Base-by-base conservation (phyloP, 257 asterid genomes). In the Cruciata laevipes region DNA sequence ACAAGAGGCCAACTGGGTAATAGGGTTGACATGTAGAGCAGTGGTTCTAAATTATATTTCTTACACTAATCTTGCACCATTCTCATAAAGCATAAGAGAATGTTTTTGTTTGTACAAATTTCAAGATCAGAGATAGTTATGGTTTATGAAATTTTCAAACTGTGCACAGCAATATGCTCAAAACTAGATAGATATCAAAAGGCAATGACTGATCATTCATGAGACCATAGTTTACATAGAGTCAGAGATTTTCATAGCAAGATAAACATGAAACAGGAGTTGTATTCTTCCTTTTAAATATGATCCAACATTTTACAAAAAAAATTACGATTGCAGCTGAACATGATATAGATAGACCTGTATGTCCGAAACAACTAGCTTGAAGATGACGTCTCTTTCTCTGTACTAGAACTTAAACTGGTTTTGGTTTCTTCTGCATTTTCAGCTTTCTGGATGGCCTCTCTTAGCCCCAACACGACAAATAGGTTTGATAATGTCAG, bases 401-500 rank as follows among this genome's bases (percentile, higher is more conserved):
- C 72, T 35, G 44, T 73, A 61, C 44, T 79, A 52, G 85, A 67
- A 12, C 75, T 69, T 35, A 69, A 69, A 44, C 62, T 67, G 27
- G 89, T 75, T 38, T 77, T 8, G 42, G 61, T 75, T 64, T 75
- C 86, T 67, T 79, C 74, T 30, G 44, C 76, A 37, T 76, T 76
- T 51, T 67, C 59, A 37, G 81, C 70, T 77, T 82, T 84, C 61
- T 95, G 79, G 55, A 93, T 81, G 75, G 90, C 95, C 49, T 68
- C 82, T 61, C 96, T 79, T 51, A 93, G 86, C 66, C 99, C 99
- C 80, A 93, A 71, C 71, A 93, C 97, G 14, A 90, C 86, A 84
- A 93, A 90, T 72, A 93, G 78, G 87, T 93, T 93, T 71, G 96
- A 90, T 70, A 93, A 80, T 20, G 95, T 84, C 59, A 93, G 97